Evolutionary conservation across 305 asterid genomes (phyloP), one percentile per base, ranked within the genome.

Genomic region (Solanum hybrid): DNA sequence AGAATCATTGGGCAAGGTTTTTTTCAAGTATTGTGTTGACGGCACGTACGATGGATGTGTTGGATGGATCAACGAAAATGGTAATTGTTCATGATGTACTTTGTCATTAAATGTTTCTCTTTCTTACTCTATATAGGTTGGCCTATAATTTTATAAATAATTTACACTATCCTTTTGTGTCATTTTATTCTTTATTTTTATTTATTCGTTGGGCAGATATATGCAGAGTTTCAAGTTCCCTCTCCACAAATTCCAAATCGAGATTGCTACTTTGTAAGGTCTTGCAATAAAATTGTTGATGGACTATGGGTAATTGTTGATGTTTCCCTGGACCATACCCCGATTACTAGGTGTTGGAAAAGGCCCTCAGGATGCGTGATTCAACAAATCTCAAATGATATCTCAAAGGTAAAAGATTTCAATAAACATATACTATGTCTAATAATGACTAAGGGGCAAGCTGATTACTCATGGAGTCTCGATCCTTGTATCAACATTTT

Each of bases 341-440:
- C 78, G 1, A 17, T 27, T 10, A 37, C 75, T 6, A 81, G 41
- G 33, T 88, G 88, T 73, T 37, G 32, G 33, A 87, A 89, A 65
- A 86, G 79, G 86, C 93, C 93, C 68, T 92, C 93, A 4, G 93
- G 93, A 15, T 92, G 93, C 24, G 5, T 91, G 12, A 91, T 92
- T 26, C 24, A 90, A 36, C 91, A 57, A 37, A 10, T 90, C 61
- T 88, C 89, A 27, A 87, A 87, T 57, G 90, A 88, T 1, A 34
- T 77, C 65, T 70, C 92, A 72, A 92, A 89, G 91, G 93, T 92
- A 88, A 3, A 37, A 11, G 4, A 12, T 36, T 13, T 37, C 31
- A 37, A 38, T 80, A 37, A 37, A n/a, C 33, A 27, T 73, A 72
- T 72, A 26, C 1, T 3, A 26, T 26, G 33, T 11, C 15, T 11